Evolutionary conservation across 2,329 filamentous ascomycete genomes (phyloP), one percentile per base, ranked within the genome.

Genomic region (Fusarium bactridioides): DNA sequence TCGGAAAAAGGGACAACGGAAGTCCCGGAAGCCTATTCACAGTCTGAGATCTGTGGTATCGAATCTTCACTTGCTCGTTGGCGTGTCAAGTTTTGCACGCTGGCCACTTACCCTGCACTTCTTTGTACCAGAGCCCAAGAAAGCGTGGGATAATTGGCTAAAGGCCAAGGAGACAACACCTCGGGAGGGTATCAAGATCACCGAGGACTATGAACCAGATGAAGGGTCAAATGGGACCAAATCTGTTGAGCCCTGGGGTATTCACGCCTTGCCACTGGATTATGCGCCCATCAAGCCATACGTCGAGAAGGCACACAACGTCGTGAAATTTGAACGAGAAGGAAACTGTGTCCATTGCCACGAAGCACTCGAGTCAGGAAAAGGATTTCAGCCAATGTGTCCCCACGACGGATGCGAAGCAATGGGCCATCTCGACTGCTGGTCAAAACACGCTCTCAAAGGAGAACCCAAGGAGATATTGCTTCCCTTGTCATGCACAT

Each of bases 41-140:
- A 92, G 87, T 21, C 79, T 97, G 48, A 86, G 84, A 29, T 92
- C 92, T 7, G 87, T 94, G 43, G 80, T 98, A 33, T 91, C 92
- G 7, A 96, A 97, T 76, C 81, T 98, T 31, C 93, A 97, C 79
- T 84, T 96, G 6, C 85, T 99, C 2, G 86, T 97, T 4, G 88
- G 92, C 2, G 93, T 94, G 5, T 87, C 89, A 5, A 96, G 93
- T 80, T 98, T 98, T 79, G 84, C 86, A 21, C 85, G 90, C 50
- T 97, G 94, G 95, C 95, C 95, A 25, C 84, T 99, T 59, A 88
- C 88, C 59, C 79, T 98, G 51, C 91, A 93, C 29, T 95, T 98
- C 81, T 95, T 97, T 74, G 86, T 86, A 5, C 82, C 84, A 7
- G 93, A 95, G 66, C 91, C 94, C 1, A 87, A 92, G 75, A 82